These are phyloP conservation scores for Thermoascus crustaceus DNA, from an alignment of 2,329 filamentous ascomycete species.

Conservation along the genomic window DNA sequence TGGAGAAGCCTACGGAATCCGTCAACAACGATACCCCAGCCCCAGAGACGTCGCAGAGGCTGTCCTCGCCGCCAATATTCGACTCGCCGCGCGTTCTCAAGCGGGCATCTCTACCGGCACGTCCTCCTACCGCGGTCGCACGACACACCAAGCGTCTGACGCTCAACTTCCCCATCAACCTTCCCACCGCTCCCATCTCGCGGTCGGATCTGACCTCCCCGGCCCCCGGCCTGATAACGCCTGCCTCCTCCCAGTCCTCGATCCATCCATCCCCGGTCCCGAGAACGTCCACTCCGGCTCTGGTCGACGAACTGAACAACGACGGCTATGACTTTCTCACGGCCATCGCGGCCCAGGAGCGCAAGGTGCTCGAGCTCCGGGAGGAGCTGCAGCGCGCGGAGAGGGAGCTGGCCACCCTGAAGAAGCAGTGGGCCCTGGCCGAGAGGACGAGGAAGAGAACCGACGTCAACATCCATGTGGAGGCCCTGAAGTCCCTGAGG, in stretches of 20 bases:
- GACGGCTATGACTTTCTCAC: slow-evolving; percentile 68
- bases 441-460: slow-evolving; percentile 70
- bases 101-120: slow-evolving; percentile 25
- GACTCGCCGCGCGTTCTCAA: slow-evolving; percentile 17
- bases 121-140: slow-evolving; percentile 26
- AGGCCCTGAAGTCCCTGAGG: slow-evolving; percentile 51
- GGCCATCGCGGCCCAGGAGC: slow-evolving; percentile 84
- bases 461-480: slow-evolving; percentile 52
- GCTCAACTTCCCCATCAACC: slow-evolving; percentile 40
- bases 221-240: slow-evolving; percentile 26
- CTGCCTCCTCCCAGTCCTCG: slow-evolving; percentile 24
- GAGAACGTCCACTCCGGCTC: slow-evolving; percentile 14
- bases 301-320: slow-evolving; percentile 27
- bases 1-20: slow-evolving; percentile 1
- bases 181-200: slow-evolving; percentile 18
- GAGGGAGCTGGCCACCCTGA: slow-evolving; percentile 63
- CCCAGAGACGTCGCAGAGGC: background rate
- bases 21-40: background rate
- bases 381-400: slow-evolving; percentile 86
- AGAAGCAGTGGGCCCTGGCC: slow-evolving; percentile 72
- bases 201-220: slow-evolving; percentile 17
- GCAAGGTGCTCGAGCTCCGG: slow-evolving; percentile 78
- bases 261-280: slow-evolving; percentile 22
- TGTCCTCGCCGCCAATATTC: slow-evolving; percentile 1
- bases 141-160: slow-evolving; percentile 39